Conservation (phyloP, 2,329 filamentous ascomycete genomes). For the Arthrobotrys sinensis region DNA sequence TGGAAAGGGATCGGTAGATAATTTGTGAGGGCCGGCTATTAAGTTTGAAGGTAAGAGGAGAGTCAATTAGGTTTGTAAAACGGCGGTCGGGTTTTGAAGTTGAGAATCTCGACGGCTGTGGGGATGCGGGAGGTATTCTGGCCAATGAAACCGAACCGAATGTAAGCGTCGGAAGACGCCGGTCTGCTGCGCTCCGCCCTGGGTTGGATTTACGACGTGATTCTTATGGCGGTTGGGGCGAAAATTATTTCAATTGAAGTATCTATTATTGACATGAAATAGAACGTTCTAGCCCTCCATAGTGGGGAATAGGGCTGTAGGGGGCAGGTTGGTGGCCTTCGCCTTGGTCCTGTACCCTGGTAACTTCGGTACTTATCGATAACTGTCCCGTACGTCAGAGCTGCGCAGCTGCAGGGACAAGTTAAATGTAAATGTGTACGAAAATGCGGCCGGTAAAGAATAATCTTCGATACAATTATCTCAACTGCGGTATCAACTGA, state of each 20-base stretch:
- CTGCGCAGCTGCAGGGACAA: no score
- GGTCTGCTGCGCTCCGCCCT: slow-evolving; percentile 7
- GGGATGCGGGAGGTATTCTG: slow-evolving; percentile 16
- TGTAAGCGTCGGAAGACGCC: slow-evolving; percentile 47
- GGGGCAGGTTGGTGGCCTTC: not conserved
- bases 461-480: not conserved
- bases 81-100: slow-evolving; percentile 7
- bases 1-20: not conserved
- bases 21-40: not conserved
- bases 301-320: not conserved
- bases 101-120: slow-evolving; percentile 23
- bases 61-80: not conserved
- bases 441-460: no score
- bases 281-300: not conserved
- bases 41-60: not conserved
- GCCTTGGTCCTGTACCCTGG: not conserved
- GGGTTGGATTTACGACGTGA: not conserved
- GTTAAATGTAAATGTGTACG: no score
- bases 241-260: not conserved
- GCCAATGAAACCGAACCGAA: slow-evolving; percentile 41
- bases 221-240: not conserved
- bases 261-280: not conserved
- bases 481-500: not conserved
- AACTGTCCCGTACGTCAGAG: not conserved
- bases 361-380: not conserved